These are phyloP conservation scores for Colletotrichum scovillei DNA, from an alignment of 2,329 filamentous ascomycete species.

Conservation along the genomic window DNA sequence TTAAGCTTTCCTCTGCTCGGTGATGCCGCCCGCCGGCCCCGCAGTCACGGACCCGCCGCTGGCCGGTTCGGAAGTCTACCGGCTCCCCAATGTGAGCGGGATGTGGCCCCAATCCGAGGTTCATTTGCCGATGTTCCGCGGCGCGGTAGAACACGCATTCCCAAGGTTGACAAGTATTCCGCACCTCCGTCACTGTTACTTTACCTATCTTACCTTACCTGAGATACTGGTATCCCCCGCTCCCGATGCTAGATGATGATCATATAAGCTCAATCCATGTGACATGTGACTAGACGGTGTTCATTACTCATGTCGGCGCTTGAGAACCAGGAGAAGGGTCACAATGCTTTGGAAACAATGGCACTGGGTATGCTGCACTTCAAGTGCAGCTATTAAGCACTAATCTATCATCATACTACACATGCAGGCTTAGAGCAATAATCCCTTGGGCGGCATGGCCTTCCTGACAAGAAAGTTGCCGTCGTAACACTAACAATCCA, in stretches of 20 bases:
- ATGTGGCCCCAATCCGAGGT: not conserved
- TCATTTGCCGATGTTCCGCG: not conserved
- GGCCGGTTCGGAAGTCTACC: not conserved
- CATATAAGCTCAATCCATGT: too few relatives aligned
- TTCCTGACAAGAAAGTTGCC: not conserved
- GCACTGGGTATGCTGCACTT: not conserved
- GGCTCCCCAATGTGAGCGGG: not conserved
- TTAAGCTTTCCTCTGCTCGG: constrained; percentile 7
- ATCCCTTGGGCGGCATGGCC: not conserved
- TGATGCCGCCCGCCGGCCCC: not conserved
- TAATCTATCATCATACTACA: not conserved
- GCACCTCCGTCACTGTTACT: too few relatives aligned
- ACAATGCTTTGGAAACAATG: not conserved
- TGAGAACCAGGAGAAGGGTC: not conserved
- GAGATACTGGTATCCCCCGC: too few relatives aligned
- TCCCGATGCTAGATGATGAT: too few relatives aligned
- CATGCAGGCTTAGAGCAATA: not conserved
- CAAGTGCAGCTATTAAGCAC: not conserved
- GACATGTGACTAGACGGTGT: too few relatives aligned
- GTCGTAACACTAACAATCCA: not conserved
- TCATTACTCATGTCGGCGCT: not conserved
- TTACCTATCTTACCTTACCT: too few relatives aligned
- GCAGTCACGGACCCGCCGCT: not conserved
- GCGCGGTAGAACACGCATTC: not conserved
- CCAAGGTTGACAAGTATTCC: not conserved